Evolutionary conservation across 805 yeast genomes (phyloP).

Genomic region (Myxozyma kluyveri): DNA sequence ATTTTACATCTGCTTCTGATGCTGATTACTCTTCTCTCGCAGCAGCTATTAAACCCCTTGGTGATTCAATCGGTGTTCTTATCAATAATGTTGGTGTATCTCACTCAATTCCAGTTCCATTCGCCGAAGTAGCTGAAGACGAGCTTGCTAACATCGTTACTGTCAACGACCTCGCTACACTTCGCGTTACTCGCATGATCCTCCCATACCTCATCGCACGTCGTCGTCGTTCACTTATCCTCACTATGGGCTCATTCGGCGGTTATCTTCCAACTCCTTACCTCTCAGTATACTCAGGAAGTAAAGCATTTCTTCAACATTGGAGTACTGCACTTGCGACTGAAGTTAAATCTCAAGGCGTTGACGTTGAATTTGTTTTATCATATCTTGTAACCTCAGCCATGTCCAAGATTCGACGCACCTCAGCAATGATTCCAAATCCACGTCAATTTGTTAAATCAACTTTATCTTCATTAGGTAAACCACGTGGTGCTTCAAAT

Average conservation of each 20-base stretch:
- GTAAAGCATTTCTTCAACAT: slow-evolving; percentile 89
- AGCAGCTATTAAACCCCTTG: slow-evolving; percentile 12
- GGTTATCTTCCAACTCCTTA: slow-evolving; percentile 91
- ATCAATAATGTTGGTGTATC: slow-evolving; percentile 93
- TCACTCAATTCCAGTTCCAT: slow-evolving; percentile 93
- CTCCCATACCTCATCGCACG: slow-evolving; percentile 66
- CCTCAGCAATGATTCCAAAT: slow-evolving; percentile 73
- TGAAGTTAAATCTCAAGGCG: slow-evolving; percentile 63
- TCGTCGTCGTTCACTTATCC: slow-evolving; percentile 49
- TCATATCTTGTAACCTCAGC: slow-evolving; percentile 92
- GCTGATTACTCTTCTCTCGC: slow-evolving; percentile 55
- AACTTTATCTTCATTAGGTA: slow-evolving; percentile 67
- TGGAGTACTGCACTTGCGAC: slow-evolving; percentile 91
- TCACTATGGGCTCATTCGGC: slow-evolving; percentile 96
- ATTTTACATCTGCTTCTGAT: slow-evolving; percentile 63
- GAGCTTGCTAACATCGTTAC: slow-evolving; percentile 81
- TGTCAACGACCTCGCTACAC: slow-evolving; percentile 79
- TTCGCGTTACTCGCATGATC: slow-evolving; percentile 76
- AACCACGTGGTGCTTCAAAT: slow-evolving; percentile 90
- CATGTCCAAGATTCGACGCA: slow-evolving; percentile 86
- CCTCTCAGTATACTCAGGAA: slow-evolving; percentile 91
- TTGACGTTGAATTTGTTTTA: slow-evolving; percentile 82
- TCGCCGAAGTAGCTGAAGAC: slow-evolving; percentile 67
- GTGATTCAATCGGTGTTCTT: slow-evolving; percentile 51
- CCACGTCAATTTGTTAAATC: slow-evolving; percentile 78